Conservation (phyloP, 1,284 basidiomycete genomes). For the Peniophora sp. region DNA sequence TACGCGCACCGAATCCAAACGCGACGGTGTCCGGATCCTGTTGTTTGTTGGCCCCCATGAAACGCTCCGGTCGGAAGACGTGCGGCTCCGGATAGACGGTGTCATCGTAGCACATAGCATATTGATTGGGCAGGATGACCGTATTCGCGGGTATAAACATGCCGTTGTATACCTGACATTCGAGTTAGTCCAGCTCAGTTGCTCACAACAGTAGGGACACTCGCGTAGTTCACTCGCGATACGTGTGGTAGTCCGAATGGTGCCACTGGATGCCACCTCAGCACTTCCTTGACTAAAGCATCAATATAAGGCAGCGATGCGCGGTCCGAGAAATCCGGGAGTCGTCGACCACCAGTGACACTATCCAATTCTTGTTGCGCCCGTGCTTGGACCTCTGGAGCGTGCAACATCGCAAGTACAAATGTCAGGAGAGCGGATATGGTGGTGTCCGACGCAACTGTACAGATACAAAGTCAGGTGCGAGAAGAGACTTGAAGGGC, state of each 20-base stretch:
- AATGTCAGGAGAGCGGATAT: conserved; percentile 4
- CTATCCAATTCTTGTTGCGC: conserved; percentile 21
- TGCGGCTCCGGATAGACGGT: conserved; percentile 12
- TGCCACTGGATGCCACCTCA: conserved; percentile 17
- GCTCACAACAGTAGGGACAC: not conserved
- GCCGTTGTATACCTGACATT: conserved; percentile 6
- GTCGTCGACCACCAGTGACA: conserved; percentile 16
- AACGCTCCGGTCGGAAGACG: conserved; percentile 18
- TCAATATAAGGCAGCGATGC: conserved; percentile 18
- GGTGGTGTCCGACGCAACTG: not conserved
- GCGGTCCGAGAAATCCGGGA: conserved; percentile 20
- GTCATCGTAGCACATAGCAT: conserved; percentile 13
- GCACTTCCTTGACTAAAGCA: conserved; percentile 19
- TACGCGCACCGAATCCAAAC: conserved; percentile 18
- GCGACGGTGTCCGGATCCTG: conserved; percentile 1
- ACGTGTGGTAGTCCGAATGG: conserved; percentile 12
- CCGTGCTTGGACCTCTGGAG: conserved; percentile 17
- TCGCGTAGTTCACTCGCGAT: conserved; percentile 10
- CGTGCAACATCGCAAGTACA: conserved; percentile 17
- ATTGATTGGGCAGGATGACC: conserved; percentile 4
- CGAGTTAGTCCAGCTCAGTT: not conserved
- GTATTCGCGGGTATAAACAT: conserved; percentile 10
- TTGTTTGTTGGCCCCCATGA: conserved; percentile 8
- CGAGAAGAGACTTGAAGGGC: too few species aligned
- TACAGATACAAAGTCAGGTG: not conserved